Percentiles rank a stretch among this genome's conserved stretches.
These are phyloP conservation scores for Akanthomyces uredinophilus DNA, from an alignment of 2,329 filamentous ascomycete species.

Conservation along the genomic window DNA sequence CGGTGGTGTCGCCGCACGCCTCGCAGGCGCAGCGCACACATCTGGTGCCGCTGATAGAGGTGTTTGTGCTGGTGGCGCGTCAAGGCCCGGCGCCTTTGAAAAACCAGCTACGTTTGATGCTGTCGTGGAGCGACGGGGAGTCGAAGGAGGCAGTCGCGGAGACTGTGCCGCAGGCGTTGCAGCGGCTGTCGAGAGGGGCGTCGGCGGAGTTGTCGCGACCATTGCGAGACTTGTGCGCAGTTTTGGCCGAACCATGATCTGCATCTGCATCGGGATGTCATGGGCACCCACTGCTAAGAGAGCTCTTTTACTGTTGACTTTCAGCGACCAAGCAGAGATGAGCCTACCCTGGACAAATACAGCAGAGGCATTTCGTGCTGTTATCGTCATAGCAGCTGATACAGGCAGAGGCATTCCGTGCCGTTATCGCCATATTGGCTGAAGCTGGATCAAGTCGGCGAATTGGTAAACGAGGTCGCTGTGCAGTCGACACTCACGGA, in stretches of 20 bases:
- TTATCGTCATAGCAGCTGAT: too few species aligned
- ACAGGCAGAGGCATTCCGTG: too few species aligned
- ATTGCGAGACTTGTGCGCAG: neutral
- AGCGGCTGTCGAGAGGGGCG: neutral
- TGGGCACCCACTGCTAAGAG: too few species aligned
- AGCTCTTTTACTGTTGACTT: too few species aligned
- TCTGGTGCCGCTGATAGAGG: neutral
- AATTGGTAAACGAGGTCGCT: too few species aligned
- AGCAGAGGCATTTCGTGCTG: too few species aligned
- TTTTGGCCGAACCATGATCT: neutral
- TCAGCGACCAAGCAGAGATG: too few species aligned
- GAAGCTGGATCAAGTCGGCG: too few species aligned
- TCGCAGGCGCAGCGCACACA: neutral
- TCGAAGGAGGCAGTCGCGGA: neutral
- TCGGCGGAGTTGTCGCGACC: neutral
- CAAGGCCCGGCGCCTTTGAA: neutral
- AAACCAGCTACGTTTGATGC: neutral
- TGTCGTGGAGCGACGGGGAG: neutral
- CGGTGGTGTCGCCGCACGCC: neutral
- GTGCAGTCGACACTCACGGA: too few species aligned
- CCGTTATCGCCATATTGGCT: too few species aligned
- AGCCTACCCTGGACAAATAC: too few species aligned
- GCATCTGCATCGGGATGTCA: too few species aligned
- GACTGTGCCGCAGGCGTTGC: neutral
- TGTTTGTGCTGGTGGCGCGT: neutral